Base-by-base conservation (phyloP, 257 asterid species). In the Datura wrightii region DNA sequence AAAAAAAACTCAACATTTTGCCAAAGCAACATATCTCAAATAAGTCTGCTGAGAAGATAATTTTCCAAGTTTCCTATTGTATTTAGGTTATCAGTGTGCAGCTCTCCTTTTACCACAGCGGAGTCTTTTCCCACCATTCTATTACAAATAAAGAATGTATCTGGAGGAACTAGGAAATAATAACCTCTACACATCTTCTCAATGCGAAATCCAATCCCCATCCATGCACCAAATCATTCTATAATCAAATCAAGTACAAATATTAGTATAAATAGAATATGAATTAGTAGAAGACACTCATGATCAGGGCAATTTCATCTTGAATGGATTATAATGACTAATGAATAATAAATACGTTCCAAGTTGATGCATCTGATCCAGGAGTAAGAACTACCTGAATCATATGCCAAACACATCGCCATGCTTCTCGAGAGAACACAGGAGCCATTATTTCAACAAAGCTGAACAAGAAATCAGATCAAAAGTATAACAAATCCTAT, bases 381-480 rank as follows among this genome's bases (percentile, higher is more conserved):
- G 36, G 59, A 15, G 11, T n/a, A 15, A 46, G 46, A 44, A 24
- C 31, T 83, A 94, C 99, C 96, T 96, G 99, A 87, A 94, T 93
- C 98, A 94, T 87, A 87, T 94, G 96, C 99, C 98, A 96, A 66
- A 92, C 98, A 54, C 98, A 96, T 52, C 94, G 96, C 99, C 97
- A 96, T 83, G 98, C 98, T 55, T 89, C 91, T 63, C 94, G 94
- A 84, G 99, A 96, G 84, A 96, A 94, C 46, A 94, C 98, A 2
- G 98, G 98, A 76, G 98, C 99, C 98, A 94, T 95, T 87, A 95
- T 95, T 92, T 95, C 99, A 4, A 96, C 98, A 72, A 96, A 96
- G 58, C 98, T 93, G 59, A 8, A n/a, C 58, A 31, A 14, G 76
- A 42, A 41, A 14, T 10, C 34, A 56, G 59, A 80, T 11, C n/a